Percentiles rank a stretch among this genome's conserved stretches.
These are phyloP conservation scores for Xylariaceae sp. DNA, from an alignment of 2,329 filamentous ascomycete genomes.

Conservation along the genomic window DNA sequence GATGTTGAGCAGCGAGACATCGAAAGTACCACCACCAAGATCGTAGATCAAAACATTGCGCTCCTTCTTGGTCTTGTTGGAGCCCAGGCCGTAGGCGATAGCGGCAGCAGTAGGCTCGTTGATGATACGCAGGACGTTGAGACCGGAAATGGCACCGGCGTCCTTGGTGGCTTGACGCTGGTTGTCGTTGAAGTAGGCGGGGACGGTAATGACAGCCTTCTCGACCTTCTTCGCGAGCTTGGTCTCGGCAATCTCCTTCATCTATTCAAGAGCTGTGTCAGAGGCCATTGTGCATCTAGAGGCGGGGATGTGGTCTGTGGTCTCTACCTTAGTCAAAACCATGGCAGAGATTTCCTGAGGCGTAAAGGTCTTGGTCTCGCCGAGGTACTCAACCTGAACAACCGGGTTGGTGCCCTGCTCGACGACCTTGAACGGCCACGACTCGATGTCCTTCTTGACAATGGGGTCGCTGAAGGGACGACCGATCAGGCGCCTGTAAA, in stretches of 20 bases:
- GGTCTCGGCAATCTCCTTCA: conserved; percentile 98
- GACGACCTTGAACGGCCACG: conserved; percentile 98
- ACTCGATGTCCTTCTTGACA: conserved; percentile 98
- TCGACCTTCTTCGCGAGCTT: conserved; percentile 99
- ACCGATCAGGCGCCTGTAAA: conserved; percentile 83
- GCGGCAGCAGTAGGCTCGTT: conserved; percentile 98
- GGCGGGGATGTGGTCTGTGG: background rate
- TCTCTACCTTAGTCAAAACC: conserved; percentile 85
- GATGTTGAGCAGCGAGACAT: conserved; percentile 98
- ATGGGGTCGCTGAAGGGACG: conserved; percentile 90
- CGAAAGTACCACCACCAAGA: conserved; percentile 99
- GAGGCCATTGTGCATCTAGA: conserved; percentile 4
- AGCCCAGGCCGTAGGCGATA: conserved; percentile 94
- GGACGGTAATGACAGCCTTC: conserved; percentile 98
- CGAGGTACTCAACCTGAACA: conserved; percentile 93
- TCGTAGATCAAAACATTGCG: conserved; percentile 99
- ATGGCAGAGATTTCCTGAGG: conserved; percentile 99
- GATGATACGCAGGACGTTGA: conserved; percentile 99
- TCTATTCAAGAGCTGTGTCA: conserved; percentile 50
- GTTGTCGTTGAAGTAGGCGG: conserved; percentile 99
- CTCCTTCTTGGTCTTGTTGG: conserved; percentile 94
- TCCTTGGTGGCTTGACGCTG: conserved; percentile 99
- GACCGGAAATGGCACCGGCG: conserved; percentile 90
- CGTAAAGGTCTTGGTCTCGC: conserved; percentile 91
- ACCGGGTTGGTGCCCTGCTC: conserved; percentile 82